Percentiles rank a stretch among this genome's conserved stretches.
Conservation (phyloP, 805 yeast genomes). For the Priceomyces haplophilus region DNA sequence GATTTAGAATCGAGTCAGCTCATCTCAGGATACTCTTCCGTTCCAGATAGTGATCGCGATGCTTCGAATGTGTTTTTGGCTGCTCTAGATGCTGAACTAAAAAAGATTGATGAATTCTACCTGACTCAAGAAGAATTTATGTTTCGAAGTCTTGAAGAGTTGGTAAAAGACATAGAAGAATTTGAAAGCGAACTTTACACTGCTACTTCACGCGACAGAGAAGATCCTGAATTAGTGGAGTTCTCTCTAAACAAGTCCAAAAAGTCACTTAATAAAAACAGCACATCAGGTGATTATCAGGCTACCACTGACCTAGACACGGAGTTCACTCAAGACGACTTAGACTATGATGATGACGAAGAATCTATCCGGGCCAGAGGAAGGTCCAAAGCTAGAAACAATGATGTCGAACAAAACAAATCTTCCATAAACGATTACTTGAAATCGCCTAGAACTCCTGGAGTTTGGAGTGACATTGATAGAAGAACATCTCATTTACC, state of each 20-base stretch:
- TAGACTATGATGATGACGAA: conserved; percentile 17
- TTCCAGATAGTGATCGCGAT: conserved; percentile 28
- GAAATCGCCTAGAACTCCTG: conserved; percentile 34
- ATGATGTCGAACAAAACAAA: conserved; percentile 10
- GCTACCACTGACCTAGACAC: conserved; percentile 33
- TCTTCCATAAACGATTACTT: conserved; percentile 36
- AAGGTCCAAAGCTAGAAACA: conserved; percentile 4
- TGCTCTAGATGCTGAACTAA: conserved; percentile 75
- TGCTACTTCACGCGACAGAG: conserved; percentile 5
- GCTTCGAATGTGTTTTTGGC: conserved; percentile 59
- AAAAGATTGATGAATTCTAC: conserved; percentile 75
- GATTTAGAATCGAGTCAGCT: conserved; percentile 27
- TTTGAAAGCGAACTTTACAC: conserved; percentile 45
- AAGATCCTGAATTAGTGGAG: conserved; percentile 2
- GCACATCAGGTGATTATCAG: conserved; percentile 7
- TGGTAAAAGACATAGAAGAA: conserved; percentile 60
- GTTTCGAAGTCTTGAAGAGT: conserved; percentile 49
- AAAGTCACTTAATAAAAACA: background rate
- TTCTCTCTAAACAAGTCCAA: background rate
- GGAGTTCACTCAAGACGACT: conserved; percentile 35
- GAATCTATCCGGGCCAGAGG: conserved; percentile 1
- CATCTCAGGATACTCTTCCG: conserved; percentile 25
- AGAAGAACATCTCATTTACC: conserved; percentile 23
- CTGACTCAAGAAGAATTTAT: conserved; percentile 60
- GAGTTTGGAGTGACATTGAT: conserved; percentile 29